A percentile compares a stretch with the other conserved stretches of the same genome.
Evolutionary conservation across 176 grass and related monocot genomes (phyloP).

Genomic region (Aegilops bicornis): DNA sequence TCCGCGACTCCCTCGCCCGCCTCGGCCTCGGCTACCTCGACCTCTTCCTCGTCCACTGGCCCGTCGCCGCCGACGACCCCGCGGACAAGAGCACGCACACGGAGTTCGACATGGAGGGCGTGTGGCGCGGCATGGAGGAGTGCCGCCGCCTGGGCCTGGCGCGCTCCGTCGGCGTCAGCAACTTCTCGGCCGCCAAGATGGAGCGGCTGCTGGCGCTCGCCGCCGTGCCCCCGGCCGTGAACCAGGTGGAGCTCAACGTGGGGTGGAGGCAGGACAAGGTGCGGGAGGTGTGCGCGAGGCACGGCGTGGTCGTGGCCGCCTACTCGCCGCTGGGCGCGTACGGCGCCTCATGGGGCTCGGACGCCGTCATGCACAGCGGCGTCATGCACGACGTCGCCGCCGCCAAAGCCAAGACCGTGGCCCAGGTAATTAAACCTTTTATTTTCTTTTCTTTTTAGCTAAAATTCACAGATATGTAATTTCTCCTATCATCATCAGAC

Average conservation of each 20-base stretch:
- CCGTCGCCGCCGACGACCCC: not conserved
- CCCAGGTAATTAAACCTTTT: slow-evolving; percentile 40
- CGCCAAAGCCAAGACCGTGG: slow-evolving; percentile 54
- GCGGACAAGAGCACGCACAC: not conserved
- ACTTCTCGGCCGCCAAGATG: slow-evolving; percentile 68
- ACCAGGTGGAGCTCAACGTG: slow-evolving; percentile 81
- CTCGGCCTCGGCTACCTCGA: slow-evolving; percentile 67
- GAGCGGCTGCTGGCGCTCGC: slow-evolving; percentile 26
- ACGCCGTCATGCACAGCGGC: slow-evolving; percentile 60
- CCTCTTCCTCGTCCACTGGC: slow-evolving; percentile 90
- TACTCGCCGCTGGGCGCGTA: slow-evolving; percentile 58
- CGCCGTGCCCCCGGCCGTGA: slow-evolving; percentile 63
- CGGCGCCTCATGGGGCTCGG: slow-evolving; percentile 41
- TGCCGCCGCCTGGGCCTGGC: slow-evolving; percentile 65
- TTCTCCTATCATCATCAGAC: too few relatives aligned
- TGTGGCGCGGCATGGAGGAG: slow-evolving; percentile 82
- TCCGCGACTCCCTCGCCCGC: slow-evolving; percentile 49
- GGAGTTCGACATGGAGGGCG: slow-evolving; percentile 57
- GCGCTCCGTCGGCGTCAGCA: slow-evolving; percentile 69
- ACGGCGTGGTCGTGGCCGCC: slow-evolving; percentile 54
- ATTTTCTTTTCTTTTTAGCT: too few relatives aligned
- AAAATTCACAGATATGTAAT: too few relatives aligned
- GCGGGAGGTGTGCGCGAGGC: slow-evolving; percentile 43
- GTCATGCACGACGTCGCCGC: slow-evolving; percentile 38
- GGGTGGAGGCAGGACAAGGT: slow-evolving; percentile 68